Evolutionary conservation across 78 protist genomes (phyloP), one percentile per base, ranked within the genome.

Genomic region (Monosiga brevicollis): DNA sequence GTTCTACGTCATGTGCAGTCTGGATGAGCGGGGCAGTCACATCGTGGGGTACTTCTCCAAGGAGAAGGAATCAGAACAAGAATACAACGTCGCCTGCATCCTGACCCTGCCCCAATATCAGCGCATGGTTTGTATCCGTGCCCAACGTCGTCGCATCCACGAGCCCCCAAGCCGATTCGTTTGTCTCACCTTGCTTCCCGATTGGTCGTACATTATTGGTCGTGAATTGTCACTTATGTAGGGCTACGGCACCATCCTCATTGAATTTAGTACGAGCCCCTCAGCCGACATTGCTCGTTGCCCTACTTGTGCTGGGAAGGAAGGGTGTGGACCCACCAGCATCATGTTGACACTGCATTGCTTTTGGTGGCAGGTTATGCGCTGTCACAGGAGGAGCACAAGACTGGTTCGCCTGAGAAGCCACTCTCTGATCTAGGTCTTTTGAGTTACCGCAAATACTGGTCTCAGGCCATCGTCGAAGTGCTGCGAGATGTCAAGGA

Each of bases 351-450:
- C 22, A 55, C 71, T 23, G 22, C 71, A 11, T 22, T 11, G 34
- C 71, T 55, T 55, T 55, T 11, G 10, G 77, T 0, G 29, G 0
- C 86, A 78, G 82, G 87, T 39, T 95, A 95, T 78, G 93, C 82
- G 36, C 90, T 95, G 9, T 49, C 90, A 32, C 55, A 80, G 85
- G 77, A 38, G 2, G 96, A 93, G 49, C 71, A 42, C 40, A 82
- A 83, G 54, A 36, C 82, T 0, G 98, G 98, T 41, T 70, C 93
- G 20, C 98, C 98, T 2, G 98, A 95, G 81, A 83, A 87, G 32
- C 98, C 98, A 1, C 90, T 95, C 41, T 87, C 93, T 0, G 98
- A 95, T 35, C 87, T 95, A 0, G 97, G 97, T 0, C 81, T 78
- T 6, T 76, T 93, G 38, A 32, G 86, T 24, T 93, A 91, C 81